Base-by-base conservation (phyloP, 2,329 filamentous ascomycete species). In the Fusarium guadeloupense region DNA sequence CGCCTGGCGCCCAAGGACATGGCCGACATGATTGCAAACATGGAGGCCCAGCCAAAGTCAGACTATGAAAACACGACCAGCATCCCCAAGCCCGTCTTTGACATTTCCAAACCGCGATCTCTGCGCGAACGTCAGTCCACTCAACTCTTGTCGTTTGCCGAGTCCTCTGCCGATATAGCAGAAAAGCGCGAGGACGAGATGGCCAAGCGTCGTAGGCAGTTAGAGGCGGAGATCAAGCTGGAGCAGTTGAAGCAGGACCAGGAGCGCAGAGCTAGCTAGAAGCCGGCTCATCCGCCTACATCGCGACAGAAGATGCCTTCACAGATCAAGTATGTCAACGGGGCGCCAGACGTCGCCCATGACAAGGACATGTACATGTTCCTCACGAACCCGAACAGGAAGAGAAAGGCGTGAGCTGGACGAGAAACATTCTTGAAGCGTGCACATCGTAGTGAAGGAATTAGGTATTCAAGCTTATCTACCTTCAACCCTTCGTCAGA, bases 401-500 rank as follows among this genome's bases (percentile, higher is more conserved):
- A 45, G 37, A 38, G 38, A 23, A 58, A 35, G 12, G 13, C 20
- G 19, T 64, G 42, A 56, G 13, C 17, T n/a, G 19, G 21, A 6
- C 33, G 16, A 26, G 9, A 19, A 41, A 17, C 28, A 46, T 20
- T 55, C 59, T 30, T 41, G 42, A 63, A 40, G 53, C 28, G 14
- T 59, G 56, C 63, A 63, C 67, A 40, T 60, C 44, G 37, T 40
- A 54, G 54, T 62, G 54, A 59, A 65, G 66, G 55, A 58, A 62
- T 57, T 54, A 63, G 58, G 61, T 67, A 63, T 64, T 71, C 63
- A 69, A 26, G 63, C 66, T 69, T 70, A 73, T 74, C 67, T 70
- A 70, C 68, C 69, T 66, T 68, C 54, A 62, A 55, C 62, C 62
- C 71, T 61, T 64, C 65, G 58, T 60, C 66, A 53, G 51, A 70